phyloP scores from a whole-genome alignment of 495 filamentous ascomycete genomes.

The Alectoria sarmentosa region DNA sequence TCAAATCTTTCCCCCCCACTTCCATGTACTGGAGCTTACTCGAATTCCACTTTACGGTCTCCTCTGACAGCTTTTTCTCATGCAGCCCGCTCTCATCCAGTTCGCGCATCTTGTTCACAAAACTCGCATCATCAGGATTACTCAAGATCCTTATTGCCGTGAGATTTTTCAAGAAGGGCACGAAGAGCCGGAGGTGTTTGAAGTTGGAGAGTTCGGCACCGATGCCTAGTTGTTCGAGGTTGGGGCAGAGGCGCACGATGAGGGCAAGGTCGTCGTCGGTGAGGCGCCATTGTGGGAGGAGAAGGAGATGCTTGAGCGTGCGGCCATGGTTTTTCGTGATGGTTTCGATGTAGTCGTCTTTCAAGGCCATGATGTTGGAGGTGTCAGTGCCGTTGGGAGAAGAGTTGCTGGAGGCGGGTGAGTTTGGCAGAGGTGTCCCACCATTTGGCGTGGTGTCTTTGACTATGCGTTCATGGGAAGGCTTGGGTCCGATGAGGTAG shows the following conservation, averaged over 20 bases:
- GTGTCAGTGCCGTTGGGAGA: conserved; percentile 20
- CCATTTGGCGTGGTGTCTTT: conserved; percentile 14
- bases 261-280: conserved; percentile 41
- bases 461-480: conserved; percentile 24
- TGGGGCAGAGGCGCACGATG: conserved; percentile 48
- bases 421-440: conserved; percentile 9
- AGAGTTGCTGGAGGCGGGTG: conserved; percentile 24
- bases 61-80: conserved; percentile 21
- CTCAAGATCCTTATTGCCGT: conserved; percentile 37
- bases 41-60: conserved; percentile 12
- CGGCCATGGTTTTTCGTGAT: conserved; percentile 43
- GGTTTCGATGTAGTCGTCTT: conserved; percentile 39
- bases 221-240: conserved; percentile 52
- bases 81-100: conserved; percentile 17
- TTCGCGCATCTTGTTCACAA: conserved; percentile 23
- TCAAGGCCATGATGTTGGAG: conserved; percentile 26
- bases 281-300: conserved; percentile 51
- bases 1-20: conserved; percentile 20
- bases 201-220: conserved; percentile 40
- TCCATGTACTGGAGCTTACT: conserved; percentile 19
- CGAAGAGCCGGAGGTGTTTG: conserved; percentile 37
- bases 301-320: conserved; percentile 49
- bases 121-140: conserved; percentile 15
- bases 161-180: conserved; percentile 45
- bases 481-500: conserved; percentile 39